These are phyloP conservation scores for Viridothelium virens DNA, from an alignment of 495 filamentous ascomycete species.

Conservation along the genomic window DNA sequence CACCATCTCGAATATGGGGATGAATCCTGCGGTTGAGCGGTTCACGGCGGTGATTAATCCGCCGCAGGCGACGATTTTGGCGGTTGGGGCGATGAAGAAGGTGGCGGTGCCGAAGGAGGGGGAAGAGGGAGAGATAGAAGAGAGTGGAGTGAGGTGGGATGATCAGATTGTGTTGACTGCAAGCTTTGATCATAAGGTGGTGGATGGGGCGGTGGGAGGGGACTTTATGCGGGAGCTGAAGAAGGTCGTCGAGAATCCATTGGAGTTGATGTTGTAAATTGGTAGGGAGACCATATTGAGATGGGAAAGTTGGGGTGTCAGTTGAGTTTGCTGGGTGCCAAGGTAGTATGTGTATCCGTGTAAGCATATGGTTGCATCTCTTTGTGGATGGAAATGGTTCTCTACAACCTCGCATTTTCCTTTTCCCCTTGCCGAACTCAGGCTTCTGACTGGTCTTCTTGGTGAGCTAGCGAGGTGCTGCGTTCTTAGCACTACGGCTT, in stretches of 20 bases:
- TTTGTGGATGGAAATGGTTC: not conserved
- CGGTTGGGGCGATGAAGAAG: slow-evolving; percentile 90
- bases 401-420: not conserved
- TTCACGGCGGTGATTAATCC: slow-evolving; percentile 99
- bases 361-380: slow-evolving; percentile 12
- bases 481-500: not conserved
- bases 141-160: slow-evolving; percentile 71
- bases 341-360: slow-evolving; percentile 1
- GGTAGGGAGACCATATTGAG: not conserved
- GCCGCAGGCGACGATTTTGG: slow-evolving; percentile 91
- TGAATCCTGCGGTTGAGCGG: slow-evolving; percentile 91
- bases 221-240: slow-evolving; percentile 98
- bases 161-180: slow-evolving; percentile 91
- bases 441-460: not conserved
- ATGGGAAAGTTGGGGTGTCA: not conserved
- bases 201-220: slow-evolving; percentile 86
- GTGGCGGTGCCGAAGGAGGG: slow-evolving; percentile 81
- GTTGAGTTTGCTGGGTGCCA: not conserved
- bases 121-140: slow-evolving; percentile 58
- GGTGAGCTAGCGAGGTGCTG: not conserved
- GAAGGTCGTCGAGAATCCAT: slow-evolving; percentile 92
- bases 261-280: slow-evolving; percentile 78
- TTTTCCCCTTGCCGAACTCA: not conserved
- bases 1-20: slow-evolving; percentile 99
- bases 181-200: slow-evolving; percentile 97